Evolutionary conservation across 1,284 basidiomycete genomes (phyloP).

Genomic region (Porodaedalea pini): DNA sequence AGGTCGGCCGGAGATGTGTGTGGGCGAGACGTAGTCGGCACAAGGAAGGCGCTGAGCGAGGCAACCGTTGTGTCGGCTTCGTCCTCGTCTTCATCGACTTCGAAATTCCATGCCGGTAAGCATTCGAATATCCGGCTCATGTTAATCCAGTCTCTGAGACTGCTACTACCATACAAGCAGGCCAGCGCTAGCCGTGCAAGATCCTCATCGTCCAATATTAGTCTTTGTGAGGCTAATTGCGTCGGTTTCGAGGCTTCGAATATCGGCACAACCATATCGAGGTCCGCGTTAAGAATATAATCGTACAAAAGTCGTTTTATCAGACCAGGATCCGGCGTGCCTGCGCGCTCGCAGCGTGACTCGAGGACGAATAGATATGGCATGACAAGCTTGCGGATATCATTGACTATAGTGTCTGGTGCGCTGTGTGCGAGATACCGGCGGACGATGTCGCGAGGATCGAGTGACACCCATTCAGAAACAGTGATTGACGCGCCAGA

Average conservation of each 20-base stretch:
- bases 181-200: slow-evolving; percentile 83
- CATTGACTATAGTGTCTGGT: slow-evolving; percentile 58
- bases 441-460: slow-evolving; percentile 58
- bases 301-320: slow-evolving; percentile 67
- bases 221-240: slow-evolving; percentile 59
- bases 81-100: slow-evolving; percentile 60
- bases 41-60: slow-evolving; percentile 76
- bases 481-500: slow-evolving; percentile 68
- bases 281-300: slow-evolving; percentile 66
- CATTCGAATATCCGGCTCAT: slow-evolving; percentile 94
- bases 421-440: slow-evolving; percentile 76
- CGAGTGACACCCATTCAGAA: slow-evolving; percentile 65
- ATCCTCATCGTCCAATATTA: slow-evolving; percentile 79
- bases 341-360: slow-evolving; percentile 75
- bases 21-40: slow-evolving; percentile 63
- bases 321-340: slow-evolving; percentile 62
- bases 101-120: slow-evolving; percentile 82
- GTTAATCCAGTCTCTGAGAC: slow-evolving; percentile 66
- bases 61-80: slow-evolving; percentile 75
- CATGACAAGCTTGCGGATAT: slow-evolving; percentile 76
- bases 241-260: slow-evolving; percentile 91
- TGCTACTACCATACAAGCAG: slow-evolving; percentile 81
- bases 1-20: slow-evolving; percentile 66
- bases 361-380: slow-evolving; percentile 91
- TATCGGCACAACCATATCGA: slow-evolving; percentile 68